Conservation (phyloP, 2,329 filamentous ascomycete genomes). For the Ophiostoma tasmaniense region DNA sequence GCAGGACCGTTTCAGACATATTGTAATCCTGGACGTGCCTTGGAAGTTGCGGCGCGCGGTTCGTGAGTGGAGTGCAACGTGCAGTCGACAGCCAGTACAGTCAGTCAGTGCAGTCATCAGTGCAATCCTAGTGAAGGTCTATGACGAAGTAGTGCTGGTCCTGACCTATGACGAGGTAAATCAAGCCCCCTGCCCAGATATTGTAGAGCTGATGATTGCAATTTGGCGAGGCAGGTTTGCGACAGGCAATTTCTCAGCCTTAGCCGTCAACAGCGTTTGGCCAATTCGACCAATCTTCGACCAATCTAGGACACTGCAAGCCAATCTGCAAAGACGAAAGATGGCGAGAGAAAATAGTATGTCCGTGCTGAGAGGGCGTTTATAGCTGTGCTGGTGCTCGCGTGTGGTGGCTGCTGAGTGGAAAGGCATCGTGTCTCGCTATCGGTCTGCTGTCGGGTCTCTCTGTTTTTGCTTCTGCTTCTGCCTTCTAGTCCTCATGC, state of each 20-base stretch:
- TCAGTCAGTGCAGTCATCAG: too few species aligned
- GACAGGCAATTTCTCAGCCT: neutral
- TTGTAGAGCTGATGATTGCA: neutral
- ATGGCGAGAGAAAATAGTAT: neutral
- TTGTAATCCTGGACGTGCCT: slow-evolving; percentile 11
- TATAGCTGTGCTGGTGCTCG: neutral
- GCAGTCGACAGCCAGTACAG: neutral
- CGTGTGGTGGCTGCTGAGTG: neutral
- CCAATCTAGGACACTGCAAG: neutral
- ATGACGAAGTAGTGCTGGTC: neutral
- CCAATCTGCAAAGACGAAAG: neutral
- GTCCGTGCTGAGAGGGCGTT: neutral
- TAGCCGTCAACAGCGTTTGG: neutral
- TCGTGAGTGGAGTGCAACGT: neutral
- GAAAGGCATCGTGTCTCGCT: neutral
- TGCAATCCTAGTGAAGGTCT: neutral
- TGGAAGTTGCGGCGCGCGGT: slow-evolving; percentile 6
- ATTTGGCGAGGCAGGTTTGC: neutral
- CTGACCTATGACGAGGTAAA: neutral
- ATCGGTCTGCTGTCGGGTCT: neutral
- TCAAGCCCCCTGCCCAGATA: neutral
- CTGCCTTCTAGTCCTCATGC: neutral
- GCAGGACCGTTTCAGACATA: slow-evolving; percentile 15
- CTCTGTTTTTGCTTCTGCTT: neutral
- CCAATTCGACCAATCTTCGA: neutral